phyloP scores from a whole-genome alignment of 345 rosid genomes.

The Salix arbutifolia region DNA sequence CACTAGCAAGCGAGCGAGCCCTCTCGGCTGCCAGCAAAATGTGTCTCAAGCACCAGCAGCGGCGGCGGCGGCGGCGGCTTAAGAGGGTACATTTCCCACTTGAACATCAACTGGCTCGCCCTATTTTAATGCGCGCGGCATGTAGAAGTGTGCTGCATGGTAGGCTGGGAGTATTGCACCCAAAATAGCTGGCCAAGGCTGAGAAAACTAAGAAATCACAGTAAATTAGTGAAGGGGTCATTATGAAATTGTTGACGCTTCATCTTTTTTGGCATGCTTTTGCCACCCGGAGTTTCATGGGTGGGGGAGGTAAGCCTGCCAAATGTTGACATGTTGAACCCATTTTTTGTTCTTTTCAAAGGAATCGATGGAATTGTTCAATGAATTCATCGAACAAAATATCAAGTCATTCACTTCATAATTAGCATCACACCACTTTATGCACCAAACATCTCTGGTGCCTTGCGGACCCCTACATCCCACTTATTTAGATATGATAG shows the following conservation, averaged over 20 bases:
- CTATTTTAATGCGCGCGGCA: neutral
- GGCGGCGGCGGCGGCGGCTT: neutral
- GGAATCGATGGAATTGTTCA: conserved; percentile 8
- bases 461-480: conserved; percentile 25
- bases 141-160: neutral
- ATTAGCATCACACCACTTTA: conserved; percentile 14
- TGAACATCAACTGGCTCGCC: neutral
- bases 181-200: too few relatives aligned
- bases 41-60: neutral
- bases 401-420: conserved; percentile 16
- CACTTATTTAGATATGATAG: conserved; percentile 19
- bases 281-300: neutral
- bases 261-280: conserved; percentile 2
- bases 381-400: conserved; percentile 9
- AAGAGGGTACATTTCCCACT: neutral
- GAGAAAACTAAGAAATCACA: neutral
- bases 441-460: conserved; percentile 16
- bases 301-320: conserved; percentile 13
- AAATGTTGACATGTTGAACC: neutral
- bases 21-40: neutral
- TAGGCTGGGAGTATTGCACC: neutral
- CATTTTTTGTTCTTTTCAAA: neutral
- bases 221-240: neutral
- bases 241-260: neutral
- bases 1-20: conserved; percentile 2